These are phyloP conservation scores for Barnettozyma sp. DNA, from an alignment of 805 yeast genomes.

Conservation along the genomic window DNA sequence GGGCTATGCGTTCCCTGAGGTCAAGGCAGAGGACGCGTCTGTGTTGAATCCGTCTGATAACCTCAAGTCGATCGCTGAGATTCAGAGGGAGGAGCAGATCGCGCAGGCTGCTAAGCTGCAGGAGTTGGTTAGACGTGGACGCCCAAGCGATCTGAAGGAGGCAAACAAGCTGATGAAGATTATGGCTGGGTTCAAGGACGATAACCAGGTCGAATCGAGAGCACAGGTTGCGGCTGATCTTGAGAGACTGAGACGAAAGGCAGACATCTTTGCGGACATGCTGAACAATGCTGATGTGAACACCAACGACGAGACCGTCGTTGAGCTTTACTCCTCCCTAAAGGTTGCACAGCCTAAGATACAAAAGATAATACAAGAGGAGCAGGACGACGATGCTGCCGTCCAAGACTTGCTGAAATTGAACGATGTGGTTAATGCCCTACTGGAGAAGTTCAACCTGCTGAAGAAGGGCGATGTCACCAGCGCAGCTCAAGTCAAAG, in stretches of 20 bases:
- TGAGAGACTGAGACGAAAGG: constrained; percentile 76
- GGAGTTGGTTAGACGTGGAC: constrained; percentile 90
- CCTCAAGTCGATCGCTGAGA: constrained; percentile 80
- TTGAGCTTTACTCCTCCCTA: constrained; percentile 70
- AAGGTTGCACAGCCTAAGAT: constrained; percentile 84
- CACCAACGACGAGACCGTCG: constrained; percentile 54
- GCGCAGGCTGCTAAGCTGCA: constrained; percentile 94
- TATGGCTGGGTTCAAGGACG: constrained; percentile 96
- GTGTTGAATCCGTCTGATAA: constrained; percentile 87
- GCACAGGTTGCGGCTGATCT: constrained; percentile 79
- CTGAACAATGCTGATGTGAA: constrained; percentile 44
- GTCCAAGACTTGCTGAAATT: constrained; percentile 59
- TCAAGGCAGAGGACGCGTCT: constrained; percentile 84
- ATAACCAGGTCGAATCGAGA: constrained; percentile 54
- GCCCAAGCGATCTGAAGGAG: constrained; percentile 90
- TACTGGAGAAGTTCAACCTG: constrained; percentile 58
- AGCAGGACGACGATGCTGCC: constrained; percentile 58
- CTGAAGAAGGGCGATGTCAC: constrained; percentile 57
- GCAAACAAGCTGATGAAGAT: constrained; percentile 96
- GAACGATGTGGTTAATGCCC: constrained; percentile 68
- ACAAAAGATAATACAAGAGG: constrained; percentile 77
- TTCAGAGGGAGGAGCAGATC: constrained; percentile 85
- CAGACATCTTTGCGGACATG: constrained; percentile 86
- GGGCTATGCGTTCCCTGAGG: constrained; percentile 91
- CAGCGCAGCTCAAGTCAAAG: constrained; percentile 44